A percentile compares a stretch with the other conserved stretches of the same genome.
phyloP scores from a whole-genome alignment of 257 asterid genomes.

The Solanum corneliomulleri region DNA sequence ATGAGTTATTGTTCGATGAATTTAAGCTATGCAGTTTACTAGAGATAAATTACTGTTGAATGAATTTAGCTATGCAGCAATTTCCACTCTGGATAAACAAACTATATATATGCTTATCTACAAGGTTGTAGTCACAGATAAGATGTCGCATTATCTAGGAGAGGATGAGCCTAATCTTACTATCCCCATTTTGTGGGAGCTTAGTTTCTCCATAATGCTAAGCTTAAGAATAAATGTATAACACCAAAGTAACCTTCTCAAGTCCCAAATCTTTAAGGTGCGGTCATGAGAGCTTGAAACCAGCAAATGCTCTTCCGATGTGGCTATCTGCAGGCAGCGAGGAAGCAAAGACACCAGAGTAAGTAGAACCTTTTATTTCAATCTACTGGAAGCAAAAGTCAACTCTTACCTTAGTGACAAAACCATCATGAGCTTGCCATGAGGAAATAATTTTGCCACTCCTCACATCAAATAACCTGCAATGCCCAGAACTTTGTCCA shows the following conservation, averaged over 20 bases:
- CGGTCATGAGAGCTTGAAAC: conserved; percentile 91
- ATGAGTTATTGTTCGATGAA: not conserved
- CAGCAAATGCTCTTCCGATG: conserved; percentile 62
- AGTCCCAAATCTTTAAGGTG: conserved; percentile 85
- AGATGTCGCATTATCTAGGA: not conserved
- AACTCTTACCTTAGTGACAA: conserved; percentile 79
- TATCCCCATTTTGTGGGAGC: not conserved
- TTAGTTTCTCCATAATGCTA: not conserved
- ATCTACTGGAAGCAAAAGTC: not conserved
- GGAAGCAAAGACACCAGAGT: not conserved
- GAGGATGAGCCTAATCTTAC: not conserved
- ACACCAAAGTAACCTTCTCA: conserved; percentile 54
- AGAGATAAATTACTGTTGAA: not conserved
- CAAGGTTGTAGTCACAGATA: not conserved
- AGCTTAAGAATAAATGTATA: not conserved
- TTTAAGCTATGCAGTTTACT: not conserved
- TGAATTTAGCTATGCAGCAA: not conserved
- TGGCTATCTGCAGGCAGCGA: conserved; percentile 62
- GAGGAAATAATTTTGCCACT: conserved; percentile 72
- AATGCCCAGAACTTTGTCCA: conserved; percentile 75
- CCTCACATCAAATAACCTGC: conserved; percentile 79
- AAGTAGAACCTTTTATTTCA: not conserved
- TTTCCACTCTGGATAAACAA: not conserved
- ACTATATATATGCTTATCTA: not conserved
- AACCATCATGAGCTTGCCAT: conserved; percentile 99